These are phyloP conservation scores for Russula sp. DNA, from an alignment of 768 basidiomycete species.

Conservation along the genomic window DNA sequence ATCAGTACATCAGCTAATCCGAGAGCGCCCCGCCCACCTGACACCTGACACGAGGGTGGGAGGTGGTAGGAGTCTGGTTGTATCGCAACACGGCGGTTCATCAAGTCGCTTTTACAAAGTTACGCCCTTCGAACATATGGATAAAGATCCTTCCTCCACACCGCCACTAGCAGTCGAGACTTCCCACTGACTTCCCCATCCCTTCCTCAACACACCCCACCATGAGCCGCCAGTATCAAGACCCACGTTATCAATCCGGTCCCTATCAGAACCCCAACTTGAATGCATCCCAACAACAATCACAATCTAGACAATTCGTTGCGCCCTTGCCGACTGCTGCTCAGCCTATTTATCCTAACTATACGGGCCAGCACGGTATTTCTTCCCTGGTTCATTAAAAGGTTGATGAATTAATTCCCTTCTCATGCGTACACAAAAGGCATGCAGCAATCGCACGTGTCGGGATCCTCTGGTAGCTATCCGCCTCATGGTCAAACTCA, in stretches of 20 bases:
- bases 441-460: background rate
- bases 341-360: background rate
- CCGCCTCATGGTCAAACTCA: background rate
- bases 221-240: background rate
- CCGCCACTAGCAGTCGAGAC: background rate
- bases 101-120: background rate
- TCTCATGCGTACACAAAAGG: background rate
- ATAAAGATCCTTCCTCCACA: background rate
- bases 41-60: background rate
- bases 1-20: constrained; percentile 5
- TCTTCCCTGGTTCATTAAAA: background rate
- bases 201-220: background rate
- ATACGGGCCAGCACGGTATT: background rate
- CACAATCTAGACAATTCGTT: background rate
- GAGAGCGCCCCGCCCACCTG: constrained; percentile 3
- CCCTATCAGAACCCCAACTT: background rate
- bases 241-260: background rate
- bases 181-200: background rate
- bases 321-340: background rate
- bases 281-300: background rate
- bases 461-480: background rate
- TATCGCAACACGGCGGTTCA: background rate
- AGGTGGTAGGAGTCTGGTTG: constrained; percentile 6
- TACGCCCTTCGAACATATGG: background rate
- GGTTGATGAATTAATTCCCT: background rate